phyloP scores from a whole-genome alignment of 202 grass and related monocot genomes.

The Zoysia matrella region DNA sequence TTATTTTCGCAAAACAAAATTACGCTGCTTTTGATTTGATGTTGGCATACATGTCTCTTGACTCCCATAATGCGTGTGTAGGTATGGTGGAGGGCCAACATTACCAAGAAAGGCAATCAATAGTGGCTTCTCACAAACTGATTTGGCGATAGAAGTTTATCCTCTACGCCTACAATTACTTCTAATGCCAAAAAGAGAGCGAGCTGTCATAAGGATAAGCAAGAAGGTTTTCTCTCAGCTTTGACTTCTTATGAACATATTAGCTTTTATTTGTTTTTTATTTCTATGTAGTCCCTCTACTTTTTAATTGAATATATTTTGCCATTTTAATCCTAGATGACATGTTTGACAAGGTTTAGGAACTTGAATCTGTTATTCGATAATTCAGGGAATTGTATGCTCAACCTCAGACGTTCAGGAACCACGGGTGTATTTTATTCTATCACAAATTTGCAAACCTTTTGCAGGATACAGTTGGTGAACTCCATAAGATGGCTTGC shows the following conservation, averaged over 20 bases:
- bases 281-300: neutral
- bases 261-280: slow-evolving; percentile 3
- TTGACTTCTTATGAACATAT: slow-evolving; percentile 8
- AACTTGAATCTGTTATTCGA: neutral
- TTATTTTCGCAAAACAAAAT: neutral
- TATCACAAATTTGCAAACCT: neutral
- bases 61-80: slow-evolving; percentile 42
- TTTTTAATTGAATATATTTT: neutral
- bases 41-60: slow-evolving; percentile 36
- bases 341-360: neutral
- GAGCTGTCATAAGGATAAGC: slow-evolving; percentile 94
- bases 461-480: slow-evolving; percentile 80
- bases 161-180: slow-evolving; percentile 91
- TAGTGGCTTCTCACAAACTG: slow-evolving; percentile 91
- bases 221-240: slow-evolving; percentile 69
- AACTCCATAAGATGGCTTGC: slow-evolving; percentile 88
- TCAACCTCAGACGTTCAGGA: no score
- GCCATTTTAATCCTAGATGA: neutral
- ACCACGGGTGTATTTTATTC: neutral
- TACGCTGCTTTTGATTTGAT: neutral
- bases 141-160: slow-evolving; percentile 99
- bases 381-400: neutral
- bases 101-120: slow-evolving; percentile 96
- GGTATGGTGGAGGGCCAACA: slow-evolving; percentile 94
- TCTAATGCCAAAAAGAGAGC: slow-evolving; percentile 82